Percentiles rank a stretch among this genome's conserved stretches.
Evolutionary conservation across 2,329 filamentous ascomycete species (phyloP).

Genomic region (Trichoderma cornu-damae): DNA sequence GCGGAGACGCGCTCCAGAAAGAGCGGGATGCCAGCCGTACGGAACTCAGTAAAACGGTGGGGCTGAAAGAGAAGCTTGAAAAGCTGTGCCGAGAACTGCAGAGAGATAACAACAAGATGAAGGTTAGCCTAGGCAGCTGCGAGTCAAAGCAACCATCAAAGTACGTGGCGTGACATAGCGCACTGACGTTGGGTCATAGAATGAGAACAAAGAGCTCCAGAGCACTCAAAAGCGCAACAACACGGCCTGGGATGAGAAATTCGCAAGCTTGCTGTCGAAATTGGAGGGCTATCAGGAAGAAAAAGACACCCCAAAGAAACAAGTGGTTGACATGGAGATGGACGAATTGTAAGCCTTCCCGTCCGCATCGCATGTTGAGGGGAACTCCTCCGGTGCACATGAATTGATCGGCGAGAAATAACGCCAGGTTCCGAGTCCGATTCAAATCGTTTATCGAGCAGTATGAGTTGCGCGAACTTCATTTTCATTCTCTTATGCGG

Average conservation of each 20-base stretch:
- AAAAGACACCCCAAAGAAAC: conserved; percentile 75
- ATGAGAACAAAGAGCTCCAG: conserved; percentile 88
- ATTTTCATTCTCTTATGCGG: conserved; percentile 86
- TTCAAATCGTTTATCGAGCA: conserved; percentile 96
- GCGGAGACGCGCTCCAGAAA: conserved; percentile 89
- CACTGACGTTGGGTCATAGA: conserved; percentile 44
- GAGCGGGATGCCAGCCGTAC: conserved; percentile 87
- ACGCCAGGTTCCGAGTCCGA: conserved; percentile 68
- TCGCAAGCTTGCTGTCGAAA: conserved; percentile 73
- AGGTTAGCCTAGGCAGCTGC: conserved; percentile 50
- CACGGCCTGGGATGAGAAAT: conserved; percentile 76
- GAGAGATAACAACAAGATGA: conserved; percentile 96
- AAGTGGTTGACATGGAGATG: conserved; percentile 76
- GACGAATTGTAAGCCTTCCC: conserved; percentile 70
- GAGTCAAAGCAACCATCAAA: not conserved
- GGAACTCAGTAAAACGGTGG: conserved; percentile 84
- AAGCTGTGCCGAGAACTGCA: conserved; percentile 93
- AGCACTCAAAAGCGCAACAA: conserved; percentile 80
- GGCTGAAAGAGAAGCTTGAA: conserved; percentile 92
- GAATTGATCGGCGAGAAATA: not conserved
- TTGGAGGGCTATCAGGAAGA: conserved; percentile 85
- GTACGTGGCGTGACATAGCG: not conserved
- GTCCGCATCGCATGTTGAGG: not conserved
- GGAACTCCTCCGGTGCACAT: not conserved
- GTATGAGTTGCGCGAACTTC: conserved; percentile 89